Base-by-base conservation (phyloP, 1,139 yeast species). In the Suhomyces ambrosiae region DNA sequence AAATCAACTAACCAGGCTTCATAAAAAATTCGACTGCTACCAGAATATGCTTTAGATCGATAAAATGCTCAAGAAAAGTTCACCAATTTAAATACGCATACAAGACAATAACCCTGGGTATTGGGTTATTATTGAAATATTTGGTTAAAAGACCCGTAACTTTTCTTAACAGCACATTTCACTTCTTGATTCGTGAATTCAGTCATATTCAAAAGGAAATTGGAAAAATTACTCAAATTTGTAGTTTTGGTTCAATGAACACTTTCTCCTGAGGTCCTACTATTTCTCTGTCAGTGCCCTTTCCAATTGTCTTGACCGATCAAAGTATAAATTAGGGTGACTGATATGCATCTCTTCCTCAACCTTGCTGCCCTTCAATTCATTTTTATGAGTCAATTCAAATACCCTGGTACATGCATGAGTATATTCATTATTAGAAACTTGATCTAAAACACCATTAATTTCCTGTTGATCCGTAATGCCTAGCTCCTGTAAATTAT, bases 371-470 rank as follows among this genome's bases (percentile, higher is more conserved):
- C 55, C 52, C 12, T 64, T 68, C 27, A 66, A 56, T 47, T 75
- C 72, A 27, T 60, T 60, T 45, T 73, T 76, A 54, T 86, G 89
- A n/a, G 88, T 76, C 27, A 80, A 63, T 54, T 90, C 97, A 60
- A 87, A 87, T 3, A 88, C 96, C 52, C 86, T 75, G 0, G 97
- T 86, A 58, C 97, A 90, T 0, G 97, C 97, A 26, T 81, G 73
- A 22, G 94, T 89, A 59, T 78, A 89, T 47, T 84, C 86, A 23
- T 79, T 77, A 37, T 76, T 76, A 31, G 71, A 69, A 31, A 85
- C 83, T 37, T 84, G 80, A 40, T 84, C 88, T 32, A 82, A 50
- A 4, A 90, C 80, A 22, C 76, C 74, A 40, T 77, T 74, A 34
- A 86, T 64, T 36, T 80, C 83, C 39, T 73, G 76, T 36, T 73